phyloP scores from a whole-genome alignment of 495 filamentous ascomycete species.

The Echria macrotheca region DNA sequence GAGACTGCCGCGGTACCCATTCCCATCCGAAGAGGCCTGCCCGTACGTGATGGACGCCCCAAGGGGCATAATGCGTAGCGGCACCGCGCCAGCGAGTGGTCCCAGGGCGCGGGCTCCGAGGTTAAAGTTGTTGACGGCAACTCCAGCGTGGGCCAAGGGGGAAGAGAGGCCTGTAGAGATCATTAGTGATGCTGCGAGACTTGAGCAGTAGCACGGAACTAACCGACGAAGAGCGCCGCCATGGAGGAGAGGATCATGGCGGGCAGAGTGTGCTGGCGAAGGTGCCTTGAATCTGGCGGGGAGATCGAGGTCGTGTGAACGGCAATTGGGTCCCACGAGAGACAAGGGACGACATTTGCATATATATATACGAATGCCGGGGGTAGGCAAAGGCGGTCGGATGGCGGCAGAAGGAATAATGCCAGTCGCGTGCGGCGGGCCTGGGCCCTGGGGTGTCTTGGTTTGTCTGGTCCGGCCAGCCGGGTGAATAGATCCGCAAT shows the following conservation, averaged over 20 bases:
- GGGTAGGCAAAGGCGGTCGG: too few relatives aligned
- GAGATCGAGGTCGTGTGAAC: too few relatives aligned
- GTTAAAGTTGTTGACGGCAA: slow-evolving; percentile 20
- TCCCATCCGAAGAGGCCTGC: slow-evolving; percentile 29
- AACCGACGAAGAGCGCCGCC: slow-evolving; percentile 8
- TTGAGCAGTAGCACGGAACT: too few relatives aligned
- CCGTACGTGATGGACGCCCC: slow-evolving; percentile 54
- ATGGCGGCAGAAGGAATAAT: not conserved
- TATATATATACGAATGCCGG: too few relatives aligned
- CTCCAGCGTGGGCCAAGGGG: slow-evolving; percentile 20
- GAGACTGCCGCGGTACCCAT: slow-evolving; percentile 33
- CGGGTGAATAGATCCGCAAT: slow-evolving; percentile 10
- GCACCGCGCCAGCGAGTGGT: slow-evolving; percentile 19
- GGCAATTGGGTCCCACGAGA: too few relatives aligned
- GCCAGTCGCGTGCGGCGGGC: too few relatives aligned
- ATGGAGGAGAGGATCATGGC: slow-evolving; percentile 14
- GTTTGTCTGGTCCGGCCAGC: slow-evolving; percentile 12
- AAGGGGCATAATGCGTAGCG: slow-evolving; percentile 48
- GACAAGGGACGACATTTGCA: too few relatives aligned
- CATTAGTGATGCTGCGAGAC: too few relatives aligned
- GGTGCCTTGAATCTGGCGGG: too few relatives aligned
- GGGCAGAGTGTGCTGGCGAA: slow-evolving; percentile 3
- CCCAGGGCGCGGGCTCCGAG: slow-evolving; percentile 7
- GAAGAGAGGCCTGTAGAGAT: slow-evolving; percentile 25
- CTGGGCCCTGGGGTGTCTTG: too few relatives aligned